Conservation (phyloP, 2,329 filamentous ascomycete genomes). For the Aspergillus viridinutans region DNA sequence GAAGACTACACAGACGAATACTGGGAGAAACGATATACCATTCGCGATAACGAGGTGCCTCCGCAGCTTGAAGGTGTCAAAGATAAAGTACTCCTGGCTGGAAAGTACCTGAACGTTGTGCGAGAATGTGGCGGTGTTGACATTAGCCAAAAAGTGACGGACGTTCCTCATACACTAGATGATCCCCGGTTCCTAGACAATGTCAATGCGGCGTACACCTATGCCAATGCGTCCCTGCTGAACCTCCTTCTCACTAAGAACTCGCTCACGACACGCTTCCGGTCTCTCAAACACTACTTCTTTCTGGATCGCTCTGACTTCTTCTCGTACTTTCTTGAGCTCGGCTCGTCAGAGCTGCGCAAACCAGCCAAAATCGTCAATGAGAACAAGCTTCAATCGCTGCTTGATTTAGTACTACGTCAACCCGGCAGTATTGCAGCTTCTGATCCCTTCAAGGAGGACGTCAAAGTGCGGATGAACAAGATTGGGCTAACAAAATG, state of each 20-base stretch:
- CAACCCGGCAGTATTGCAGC: slow-evolving; percentile 93
- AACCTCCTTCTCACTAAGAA: slow-evolving; percentile 89
- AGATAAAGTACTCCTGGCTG: slow-evolving; percentile 89
- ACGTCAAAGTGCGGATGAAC: slow-evolving; percentile 97
- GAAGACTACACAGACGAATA: slow-evolving; percentile 99
- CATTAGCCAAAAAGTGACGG: slow-evolving; percentile 78
- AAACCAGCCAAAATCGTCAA: slow-evolving; percentile 89
- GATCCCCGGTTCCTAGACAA: slow-evolving; percentile 91
- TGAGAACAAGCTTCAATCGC: slow-evolving; percentile 84
- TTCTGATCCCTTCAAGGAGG: slow-evolving; percentile 95
- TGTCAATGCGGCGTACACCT: slow-evolving; percentile 89
- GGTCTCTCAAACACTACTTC: slow-evolving; percentile 97
- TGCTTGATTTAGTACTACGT: slow-evolving; percentile 93
- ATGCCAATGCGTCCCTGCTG: slow-evolving; percentile 91
- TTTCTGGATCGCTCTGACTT: slow-evolving; percentile 98
- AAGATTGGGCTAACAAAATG: slow-evolving; percentile 89
- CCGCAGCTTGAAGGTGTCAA: slow-evolving; percentile 87
- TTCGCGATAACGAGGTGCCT: slow-evolving; percentile 84
- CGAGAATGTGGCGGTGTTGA: slow-evolving; percentile 95
- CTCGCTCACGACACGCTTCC: slow-evolving; percentile 77
- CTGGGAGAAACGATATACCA: slow-evolving; percentile 96
- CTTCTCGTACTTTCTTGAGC: slow-evolving; percentile 95
- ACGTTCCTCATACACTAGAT: slow-evolving; percentile 89
- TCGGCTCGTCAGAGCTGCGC: slow-evolving; percentile 81
- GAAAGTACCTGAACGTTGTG: slow-evolving; percentile 97